phyloP scores from a whole-genome alignment of 331 rosid genomes.

The Rosa hybrid region DNA sequence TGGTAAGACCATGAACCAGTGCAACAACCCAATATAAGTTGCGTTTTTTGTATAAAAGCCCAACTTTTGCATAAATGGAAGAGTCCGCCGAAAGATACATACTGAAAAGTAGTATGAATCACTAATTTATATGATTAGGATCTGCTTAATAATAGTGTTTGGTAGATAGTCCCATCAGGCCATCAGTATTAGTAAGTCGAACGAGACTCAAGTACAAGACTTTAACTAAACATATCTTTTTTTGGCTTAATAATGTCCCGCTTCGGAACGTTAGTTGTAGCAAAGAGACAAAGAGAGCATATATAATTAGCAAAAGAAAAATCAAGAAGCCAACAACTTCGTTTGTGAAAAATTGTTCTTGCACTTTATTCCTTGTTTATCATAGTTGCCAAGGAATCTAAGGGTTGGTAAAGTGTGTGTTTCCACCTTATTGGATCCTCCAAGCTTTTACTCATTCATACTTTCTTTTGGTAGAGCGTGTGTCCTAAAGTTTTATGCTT shows the following conservation, averaged over 20 bases:
- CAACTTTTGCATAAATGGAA: neutral
- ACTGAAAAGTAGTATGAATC: neutral
- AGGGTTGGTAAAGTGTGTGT: neutral
- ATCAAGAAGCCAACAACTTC: neutral
- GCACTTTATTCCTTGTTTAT: slow-evolving; percentile 3
- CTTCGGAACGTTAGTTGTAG: neutral
- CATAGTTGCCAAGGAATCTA: neutral
- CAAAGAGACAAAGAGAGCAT: neutral
- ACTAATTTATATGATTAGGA: neutral
- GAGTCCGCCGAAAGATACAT: neutral
- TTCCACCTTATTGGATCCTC: slow-evolving; percentile 12
- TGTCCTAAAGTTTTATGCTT: neutral
- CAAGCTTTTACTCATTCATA: neutral
- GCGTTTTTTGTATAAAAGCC: neutral
- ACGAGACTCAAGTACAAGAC: neutral
- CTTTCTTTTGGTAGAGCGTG: neutral
- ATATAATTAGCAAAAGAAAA: neutral
- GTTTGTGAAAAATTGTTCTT: neutral
- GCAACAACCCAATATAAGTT: neutral
- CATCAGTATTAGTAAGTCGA: neutral
- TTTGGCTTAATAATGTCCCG: neutral
- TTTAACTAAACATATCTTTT: neutral
- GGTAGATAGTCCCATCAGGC: neutral
- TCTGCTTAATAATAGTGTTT: neutral
- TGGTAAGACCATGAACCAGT: neutral